Evolutionary conservation across 2,329 filamentous ascomycete genomes (phyloP).

Genomic region (Periconia sp.): DNA sequence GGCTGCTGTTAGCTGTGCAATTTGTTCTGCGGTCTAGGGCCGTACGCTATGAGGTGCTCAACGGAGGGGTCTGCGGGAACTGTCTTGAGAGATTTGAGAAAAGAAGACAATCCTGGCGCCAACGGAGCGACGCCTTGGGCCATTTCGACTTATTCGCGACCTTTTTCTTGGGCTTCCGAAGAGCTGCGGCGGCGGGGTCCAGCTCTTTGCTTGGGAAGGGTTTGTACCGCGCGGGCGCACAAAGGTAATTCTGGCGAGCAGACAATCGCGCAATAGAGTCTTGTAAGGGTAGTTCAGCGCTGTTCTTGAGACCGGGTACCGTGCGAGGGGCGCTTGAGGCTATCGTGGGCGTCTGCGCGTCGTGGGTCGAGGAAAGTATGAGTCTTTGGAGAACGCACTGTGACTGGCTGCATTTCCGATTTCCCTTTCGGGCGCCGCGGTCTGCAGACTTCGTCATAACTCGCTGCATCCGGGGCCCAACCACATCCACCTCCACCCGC

Average conservation of each 20-base stretch:
- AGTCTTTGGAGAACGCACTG: constrained; percentile 6
- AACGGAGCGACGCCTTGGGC: constrained; percentile 41
- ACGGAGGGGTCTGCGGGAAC: constrained; percentile 80
- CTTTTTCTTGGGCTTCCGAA: background rate
- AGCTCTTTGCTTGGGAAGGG: no score
- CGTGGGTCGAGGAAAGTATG: constrained; percentile 1
- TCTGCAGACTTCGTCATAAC: constrained; percentile 10
- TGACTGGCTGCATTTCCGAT: constrained; percentile 10
- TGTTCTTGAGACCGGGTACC: no score
- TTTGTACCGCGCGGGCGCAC: background rate
- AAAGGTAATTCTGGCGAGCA: no score
- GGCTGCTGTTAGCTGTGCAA: constrained; percentile 15
- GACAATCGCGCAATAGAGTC: no score
- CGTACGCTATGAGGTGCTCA: constrained; percentile 82
- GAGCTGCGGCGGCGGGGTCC: no score
- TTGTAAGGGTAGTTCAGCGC: no score
- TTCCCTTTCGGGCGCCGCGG: constrained; percentile 2
- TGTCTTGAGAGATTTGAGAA: constrained; percentile 78
- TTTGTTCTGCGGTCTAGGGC: constrained; percentile 20
- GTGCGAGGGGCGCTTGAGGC: no score
- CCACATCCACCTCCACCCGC: constrained; percentile 13
- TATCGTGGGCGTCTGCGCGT: background rate
- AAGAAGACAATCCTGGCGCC: constrained; percentile 77
- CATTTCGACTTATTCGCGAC: constrained; percentile 22
- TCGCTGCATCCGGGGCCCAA: constrained; percentile 1